phyloP scores from a whole-genome alignment of 2,329 filamentous ascomycete genomes.

The Cadophora sp. region DNA sequence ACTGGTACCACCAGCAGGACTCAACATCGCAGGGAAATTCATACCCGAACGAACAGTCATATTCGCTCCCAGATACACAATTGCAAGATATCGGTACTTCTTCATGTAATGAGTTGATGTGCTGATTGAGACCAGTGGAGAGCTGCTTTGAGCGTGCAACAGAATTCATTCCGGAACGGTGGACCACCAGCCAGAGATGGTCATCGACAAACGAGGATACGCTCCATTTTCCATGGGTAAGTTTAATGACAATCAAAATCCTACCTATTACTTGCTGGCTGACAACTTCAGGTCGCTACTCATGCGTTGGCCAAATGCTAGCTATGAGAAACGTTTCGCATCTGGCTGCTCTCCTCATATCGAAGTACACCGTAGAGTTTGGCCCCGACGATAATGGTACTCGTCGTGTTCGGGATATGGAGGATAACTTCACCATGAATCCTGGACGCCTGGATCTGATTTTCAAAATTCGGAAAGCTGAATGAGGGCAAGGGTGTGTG shows the following conservation, averaged over 20 bases:
- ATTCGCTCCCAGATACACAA: slow-evolving; percentile 11
- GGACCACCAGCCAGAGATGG: slow-evolving; percentile 20
- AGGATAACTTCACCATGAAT: slow-evolving; percentile 13
- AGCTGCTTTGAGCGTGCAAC: slow-evolving; percentile 1
- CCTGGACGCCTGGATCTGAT: slow-evolving; percentile 5
- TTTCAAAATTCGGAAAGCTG: slow-evolving; percentile 2
- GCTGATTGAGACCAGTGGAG: neutral
- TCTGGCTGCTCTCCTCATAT: slow-evolving; percentile 1
- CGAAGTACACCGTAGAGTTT: slow-evolving; percentile 10
- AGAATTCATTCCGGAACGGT: slow-evolving; percentile 26
- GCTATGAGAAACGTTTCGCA: slow-evolving; percentile 13
- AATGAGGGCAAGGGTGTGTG: neutral
- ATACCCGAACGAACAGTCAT: slow-evolving; percentile 12
- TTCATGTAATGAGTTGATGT: neutral
- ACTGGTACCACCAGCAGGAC: slow-evolving; percentile 47
- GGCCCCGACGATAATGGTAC: slow-evolving; percentile 6
- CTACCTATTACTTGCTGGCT: neutral
- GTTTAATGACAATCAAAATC: neutral
- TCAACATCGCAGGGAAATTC: slow-evolving; percentile 7
- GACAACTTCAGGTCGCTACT: neutral
- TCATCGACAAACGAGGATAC: slow-evolving; percentile 4
- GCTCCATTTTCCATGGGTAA: slow-evolving; percentile 4
- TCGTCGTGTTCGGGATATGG: neutral
- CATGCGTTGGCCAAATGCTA: slow-evolving; percentile 4
- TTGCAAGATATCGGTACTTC: slow-evolving; percentile 3